These are phyloP conservation scores for Paramyrothecium roridum DNA, from an alignment of 2,329 filamentous ascomycete genomes.

Conservation along the genomic window DNA sequence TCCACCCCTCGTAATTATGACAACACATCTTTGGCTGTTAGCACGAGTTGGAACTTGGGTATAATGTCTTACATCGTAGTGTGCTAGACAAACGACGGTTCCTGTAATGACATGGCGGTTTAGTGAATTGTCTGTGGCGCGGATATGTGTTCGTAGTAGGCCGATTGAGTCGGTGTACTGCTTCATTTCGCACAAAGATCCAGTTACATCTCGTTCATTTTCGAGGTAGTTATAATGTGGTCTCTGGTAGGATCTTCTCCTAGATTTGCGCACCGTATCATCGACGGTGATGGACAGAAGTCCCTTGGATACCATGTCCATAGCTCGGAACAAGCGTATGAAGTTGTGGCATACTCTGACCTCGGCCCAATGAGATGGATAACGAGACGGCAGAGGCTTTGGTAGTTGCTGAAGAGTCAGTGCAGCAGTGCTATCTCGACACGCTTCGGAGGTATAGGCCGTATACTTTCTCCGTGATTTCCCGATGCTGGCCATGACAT, in stretches of 20 bases:
- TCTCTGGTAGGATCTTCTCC: not conserved
- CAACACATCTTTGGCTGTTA: slow-evolving; percentile 9
- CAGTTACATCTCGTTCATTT: not conserved
- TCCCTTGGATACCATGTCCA: slow-evolving; percentile 14
- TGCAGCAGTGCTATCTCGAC: not conserved
- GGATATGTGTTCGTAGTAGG: slow-evolving; percentile 8
- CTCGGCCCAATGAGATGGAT: slow-evolving; percentile 14
- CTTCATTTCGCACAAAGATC: slow-evolving; percentile 5
- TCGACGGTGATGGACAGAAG: slow-evolving; percentile 11
- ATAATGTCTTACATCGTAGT: slow-evolving; percentile 11
- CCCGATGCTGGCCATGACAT: slow-evolving; percentile 17
- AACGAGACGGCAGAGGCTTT: not conserved
- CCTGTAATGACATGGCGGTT: slow-evolving; percentile 9
- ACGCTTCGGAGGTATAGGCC: not conserved
- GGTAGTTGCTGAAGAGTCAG: not conserved
- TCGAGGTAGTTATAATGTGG: not conserved
- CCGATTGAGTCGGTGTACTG: slow-evolving; percentile 13
- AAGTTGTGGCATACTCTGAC: slow-evolving; percentile 14
- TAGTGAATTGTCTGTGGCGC: not conserved
- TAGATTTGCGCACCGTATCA: slow-evolving; percentile 2
- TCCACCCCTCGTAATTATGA: slow-evolving; percentile 9
- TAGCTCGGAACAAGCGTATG: slow-evolving; percentile 11
- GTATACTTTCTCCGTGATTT: slow-evolving; percentile 6
- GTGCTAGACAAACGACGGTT: slow-evolving; percentile 12
- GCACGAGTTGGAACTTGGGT: accelerated